These are phyloP conservation scores for Aegilops speltoides DNA, from an alignment of 176 grass and related monocot genomes.

Conservation along the genomic window DNA sequence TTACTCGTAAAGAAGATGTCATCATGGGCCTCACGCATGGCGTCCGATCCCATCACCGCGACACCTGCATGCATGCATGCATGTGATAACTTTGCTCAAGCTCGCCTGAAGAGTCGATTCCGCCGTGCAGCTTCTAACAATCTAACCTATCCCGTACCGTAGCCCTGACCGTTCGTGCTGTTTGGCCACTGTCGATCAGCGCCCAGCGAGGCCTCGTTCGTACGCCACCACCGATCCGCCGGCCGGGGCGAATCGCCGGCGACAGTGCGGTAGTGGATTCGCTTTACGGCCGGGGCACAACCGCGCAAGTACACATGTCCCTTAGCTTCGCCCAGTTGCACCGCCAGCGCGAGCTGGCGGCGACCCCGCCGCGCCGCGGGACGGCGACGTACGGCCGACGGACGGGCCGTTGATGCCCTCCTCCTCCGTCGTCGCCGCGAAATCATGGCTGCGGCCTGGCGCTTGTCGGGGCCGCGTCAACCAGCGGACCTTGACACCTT, in stretches of 20 bases:
- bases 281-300: neutral
- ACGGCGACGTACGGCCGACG: neutral
- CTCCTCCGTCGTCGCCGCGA: neutral
- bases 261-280: neutral
- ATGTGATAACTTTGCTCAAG: neutral
- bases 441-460: conserved; percentile 22
- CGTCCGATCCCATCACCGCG: neutral
- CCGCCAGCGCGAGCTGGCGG: neutral
- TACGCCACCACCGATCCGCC: neutral
- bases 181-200: neutral
- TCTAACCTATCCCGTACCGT: neutral
- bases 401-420: neutral
- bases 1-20: neutral
- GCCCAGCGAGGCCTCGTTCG: neutral
- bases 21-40: neutral
- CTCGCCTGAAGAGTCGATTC: neutral
- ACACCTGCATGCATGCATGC: neutral
- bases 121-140: neutral
- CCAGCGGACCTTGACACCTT: neutral
- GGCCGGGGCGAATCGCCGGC: neutral
- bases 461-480: neutral
- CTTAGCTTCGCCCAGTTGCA: neutral
- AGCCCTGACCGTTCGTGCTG: neutral
- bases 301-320: conserved; percentile 16
- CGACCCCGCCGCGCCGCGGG: no score